Conservation (phyloP, 108 stramenopile species). For the Cyclotella sp. region DNA sequence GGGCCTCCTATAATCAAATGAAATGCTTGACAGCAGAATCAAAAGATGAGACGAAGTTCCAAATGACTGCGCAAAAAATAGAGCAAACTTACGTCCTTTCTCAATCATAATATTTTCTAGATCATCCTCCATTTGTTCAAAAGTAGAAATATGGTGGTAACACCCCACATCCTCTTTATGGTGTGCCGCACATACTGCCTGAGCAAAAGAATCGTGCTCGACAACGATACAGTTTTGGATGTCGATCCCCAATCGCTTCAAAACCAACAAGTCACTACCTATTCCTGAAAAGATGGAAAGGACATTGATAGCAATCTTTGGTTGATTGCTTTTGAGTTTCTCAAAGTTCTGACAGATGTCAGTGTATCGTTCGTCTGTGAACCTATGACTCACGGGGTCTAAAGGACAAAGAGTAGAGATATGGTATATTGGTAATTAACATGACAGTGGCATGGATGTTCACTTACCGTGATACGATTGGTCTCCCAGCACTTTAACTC, state of each 20-base stretch:
- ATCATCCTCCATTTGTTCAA: neutral
- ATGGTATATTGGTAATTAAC: neutral
- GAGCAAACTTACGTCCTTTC: neutral
- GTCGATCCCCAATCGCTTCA: neutral
- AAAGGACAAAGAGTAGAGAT: neutral
- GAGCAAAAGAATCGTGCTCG: constrained; percentile 5
- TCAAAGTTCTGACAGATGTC: neutral
- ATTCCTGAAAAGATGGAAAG: constrained; percentile 7
- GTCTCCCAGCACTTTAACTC: neutral
- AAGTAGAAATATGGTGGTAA: neutral
- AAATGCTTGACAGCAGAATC: neutral
- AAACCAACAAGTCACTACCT: neutral
- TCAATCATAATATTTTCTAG: neutral
- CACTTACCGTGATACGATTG: neutral
- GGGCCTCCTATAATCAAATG: too few relatives aligned
- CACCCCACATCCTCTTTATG: neutral
- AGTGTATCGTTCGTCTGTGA: neutral
- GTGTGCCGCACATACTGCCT: neutral
- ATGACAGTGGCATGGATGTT: neutral
- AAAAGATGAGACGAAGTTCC: neutral
- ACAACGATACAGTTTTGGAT: constrained; percentile 11
- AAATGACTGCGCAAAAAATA: neutral
- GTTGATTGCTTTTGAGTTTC: neutral
- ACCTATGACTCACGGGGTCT: constrained; percentile 3
- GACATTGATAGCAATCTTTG: neutral